Evolutionary conservation across 2,329 filamentous ascomycete species (phyloP).

Genomic region (Drechmeria coniospora): DNA sequence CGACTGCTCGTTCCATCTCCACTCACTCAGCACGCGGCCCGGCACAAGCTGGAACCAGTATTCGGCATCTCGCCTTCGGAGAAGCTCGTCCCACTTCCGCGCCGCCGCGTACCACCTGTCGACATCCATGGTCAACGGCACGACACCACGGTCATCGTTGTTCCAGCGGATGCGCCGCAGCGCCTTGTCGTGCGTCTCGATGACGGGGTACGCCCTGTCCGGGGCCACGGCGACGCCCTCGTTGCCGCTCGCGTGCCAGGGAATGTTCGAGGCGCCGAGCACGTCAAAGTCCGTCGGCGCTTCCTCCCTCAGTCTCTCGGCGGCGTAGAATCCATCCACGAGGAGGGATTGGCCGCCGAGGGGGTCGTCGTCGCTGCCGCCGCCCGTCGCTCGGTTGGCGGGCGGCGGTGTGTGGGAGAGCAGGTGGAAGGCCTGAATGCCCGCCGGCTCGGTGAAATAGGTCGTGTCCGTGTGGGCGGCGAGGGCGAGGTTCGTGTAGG

Average conservation of each 20-base stretch:
- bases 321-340: slow-evolving; percentile 73
- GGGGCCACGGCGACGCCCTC: slow-evolving; percentile 68
- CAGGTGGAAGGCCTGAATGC: slow-evolving; percentile 84
- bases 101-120: slow-evolving; percentile 68
- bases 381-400: too few species aligned
- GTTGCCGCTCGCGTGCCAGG: slow-evolving; percentile 83
- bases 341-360: slow-evolving; percentile 65
- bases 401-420: slow-evolving; percentile 48
- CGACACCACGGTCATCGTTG: slow-evolving; percentile 67
- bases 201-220: slow-evolving; percentile 51
- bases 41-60: slow-evolving; percentile 73
- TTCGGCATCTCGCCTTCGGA: slow-evolving; percentile 49
- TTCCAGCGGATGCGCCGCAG: slow-evolving; percentile 72
- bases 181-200: slow-evolving; percentile 38
- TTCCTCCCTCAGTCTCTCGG: slow-evolving; percentile 38
- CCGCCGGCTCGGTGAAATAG: slow-evolving; percentile 86
- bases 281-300: slow-evolving; percentile 39
- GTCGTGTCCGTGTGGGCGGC: slow-evolving; percentile 86
- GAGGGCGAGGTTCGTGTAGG: slow-evolving; percentile 75
- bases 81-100: slow-evolving; percentile 52
- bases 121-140: slow-evolving; percentile 38
- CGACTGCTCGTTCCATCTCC: too few species aligned
- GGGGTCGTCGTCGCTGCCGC: slow-evolving; percentile 14
- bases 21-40: slow-evolving; percentile 59
- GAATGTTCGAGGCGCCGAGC: slow-evolving; percentile 42